phyloP scores from a whole-genome alignment of 2,329 filamentous ascomycete genomes.

The Sporothrix phasma region DNA sequence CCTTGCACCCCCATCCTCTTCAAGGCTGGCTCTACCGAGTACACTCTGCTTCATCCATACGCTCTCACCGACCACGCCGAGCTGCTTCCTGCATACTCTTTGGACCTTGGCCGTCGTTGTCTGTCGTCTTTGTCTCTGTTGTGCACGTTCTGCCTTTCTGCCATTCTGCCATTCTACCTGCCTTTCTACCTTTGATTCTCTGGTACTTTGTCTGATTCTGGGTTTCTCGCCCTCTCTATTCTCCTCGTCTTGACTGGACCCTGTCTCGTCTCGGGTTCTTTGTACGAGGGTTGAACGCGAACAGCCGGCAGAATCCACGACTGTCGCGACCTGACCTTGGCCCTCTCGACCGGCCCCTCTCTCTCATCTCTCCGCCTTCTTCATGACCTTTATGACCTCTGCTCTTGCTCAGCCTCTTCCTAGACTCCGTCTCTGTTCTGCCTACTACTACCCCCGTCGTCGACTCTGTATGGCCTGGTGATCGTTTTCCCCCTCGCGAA shows the following conservation, averaged over 20 bases:
- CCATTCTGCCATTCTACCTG: neutral
- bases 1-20: neutral
- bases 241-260: neutral
- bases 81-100: neutral
- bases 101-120: neutral
- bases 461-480: constrained; percentile 10
- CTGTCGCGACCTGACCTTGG: constrained; percentile 1
- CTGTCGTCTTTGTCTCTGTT: neutral
- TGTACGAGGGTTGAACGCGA: neutral
- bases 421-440: too few relatives aligned
- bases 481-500: constrained; percentile 4
- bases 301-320: neutral
- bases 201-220: too few relatives aligned
- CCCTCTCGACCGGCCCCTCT: too few relatives aligned
- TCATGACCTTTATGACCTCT: neutral
- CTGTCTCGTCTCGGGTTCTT: neutral
- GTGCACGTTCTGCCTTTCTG: neutral
- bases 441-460: neutral
- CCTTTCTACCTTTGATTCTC: neutral
- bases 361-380: neutral
- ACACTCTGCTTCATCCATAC: neutral
- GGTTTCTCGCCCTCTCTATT: too few relatives aligned
- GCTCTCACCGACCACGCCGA: neutral
- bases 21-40: neutral
- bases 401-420: neutral